These are phyloP conservation scores for Cytospora piceae DNA, from an alignment of 2,329 filamentous ascomycete species.

Conservation along the genomic window DNA sequence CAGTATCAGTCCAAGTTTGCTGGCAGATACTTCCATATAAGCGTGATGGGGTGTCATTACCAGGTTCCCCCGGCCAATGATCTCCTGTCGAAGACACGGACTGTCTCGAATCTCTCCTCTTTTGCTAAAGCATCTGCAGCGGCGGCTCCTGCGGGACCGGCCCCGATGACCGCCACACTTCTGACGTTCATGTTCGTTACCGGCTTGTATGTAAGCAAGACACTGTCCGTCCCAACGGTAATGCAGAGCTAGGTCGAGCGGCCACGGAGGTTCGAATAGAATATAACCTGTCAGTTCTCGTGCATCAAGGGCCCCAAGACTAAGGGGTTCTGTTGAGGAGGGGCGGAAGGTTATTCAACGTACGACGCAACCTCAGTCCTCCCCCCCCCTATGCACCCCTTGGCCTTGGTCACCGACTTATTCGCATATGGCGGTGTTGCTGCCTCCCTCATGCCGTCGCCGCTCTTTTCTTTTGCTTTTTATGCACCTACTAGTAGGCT, in stretches of 20 bases:
- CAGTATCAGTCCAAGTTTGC: background rate
- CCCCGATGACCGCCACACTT: conserved; percentile 26
- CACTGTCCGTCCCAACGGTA: background rate
- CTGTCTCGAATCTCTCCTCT: conserved; percentile 15
- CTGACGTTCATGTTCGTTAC: background rate
- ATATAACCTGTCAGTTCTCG: conserved; percentile 2
- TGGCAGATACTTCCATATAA: background rate
- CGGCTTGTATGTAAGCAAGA: background rate
- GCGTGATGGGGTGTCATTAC: conserved; percentile 6
- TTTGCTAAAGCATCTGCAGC: conserved; percentile 22
- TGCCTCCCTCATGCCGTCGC: background rate
- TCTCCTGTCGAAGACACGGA: conserved; percentile 18
- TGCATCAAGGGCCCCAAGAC: background rate
- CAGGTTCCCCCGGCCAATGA: conserved; percentile 19
- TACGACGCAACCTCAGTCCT: background rate
- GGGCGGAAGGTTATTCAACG: background rate
- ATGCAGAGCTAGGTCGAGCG: background rate
- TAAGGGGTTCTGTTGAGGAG: background rate
- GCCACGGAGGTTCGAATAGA: background rate
- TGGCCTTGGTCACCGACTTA: background rate
- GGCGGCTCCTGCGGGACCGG: conserved; percentile 24
- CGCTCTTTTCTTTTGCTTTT: conserved; percentile 1
- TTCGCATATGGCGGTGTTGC: background rate
- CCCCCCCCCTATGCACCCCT: background rate
- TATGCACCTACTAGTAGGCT: conserved; percentile 1